Evolutionary conservation across 495 filamentous ascomycete species (phyloP), one percentile per base, ranked within the genome.

Genomic region (Friedmanniomyces endolithicus): DNA sequence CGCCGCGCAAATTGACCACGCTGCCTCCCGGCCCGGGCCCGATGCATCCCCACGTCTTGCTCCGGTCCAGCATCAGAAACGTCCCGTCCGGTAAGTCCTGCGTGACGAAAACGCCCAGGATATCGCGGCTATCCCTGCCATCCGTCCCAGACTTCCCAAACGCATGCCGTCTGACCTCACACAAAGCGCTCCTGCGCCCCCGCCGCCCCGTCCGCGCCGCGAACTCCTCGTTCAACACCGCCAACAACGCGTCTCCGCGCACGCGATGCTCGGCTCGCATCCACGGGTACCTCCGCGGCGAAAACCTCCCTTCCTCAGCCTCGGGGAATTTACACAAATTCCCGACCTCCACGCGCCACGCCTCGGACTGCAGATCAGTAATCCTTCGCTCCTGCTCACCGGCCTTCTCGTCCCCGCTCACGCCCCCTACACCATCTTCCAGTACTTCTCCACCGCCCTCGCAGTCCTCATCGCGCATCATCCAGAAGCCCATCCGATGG

Each of bases 401-500:
- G 9, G 12, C 7, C 33, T 17, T 31, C 12, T 50, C 52, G 25
- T 45, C 19, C 1, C 17, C 29, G n/a, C 31, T 44, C 27, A 22
- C n/a, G 9, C 9, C 12, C 35, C 16, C 11, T 20, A 4, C 25
- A 19, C 39, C 44, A 27, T 41, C 49, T 11, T 41, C 24, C 6
- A n/a, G n/a, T 6, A 17, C 22, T 49, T 19, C 16, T 50, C 11
- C 23, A 14, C 44, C 24, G 8, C 25, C 11, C 2, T 41, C 33
- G 8, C 52, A 17, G 27, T 50, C 56, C 14, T 63, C 56, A 6
- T n/a, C n/a, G n/a, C n/a, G n/a, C n/a, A 52, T 35, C 60, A 59
- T 60, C 60, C 56, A 55, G 52, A 56, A 63, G 3, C 60, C 60
- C 56, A 56, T 59, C 8, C 40, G 7, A 35, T 46, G 20, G 16